Evolutionary conservation across 805 yeast genomes (phyloP).

Genomic region (Ogataea wickerhamii): DNA sequence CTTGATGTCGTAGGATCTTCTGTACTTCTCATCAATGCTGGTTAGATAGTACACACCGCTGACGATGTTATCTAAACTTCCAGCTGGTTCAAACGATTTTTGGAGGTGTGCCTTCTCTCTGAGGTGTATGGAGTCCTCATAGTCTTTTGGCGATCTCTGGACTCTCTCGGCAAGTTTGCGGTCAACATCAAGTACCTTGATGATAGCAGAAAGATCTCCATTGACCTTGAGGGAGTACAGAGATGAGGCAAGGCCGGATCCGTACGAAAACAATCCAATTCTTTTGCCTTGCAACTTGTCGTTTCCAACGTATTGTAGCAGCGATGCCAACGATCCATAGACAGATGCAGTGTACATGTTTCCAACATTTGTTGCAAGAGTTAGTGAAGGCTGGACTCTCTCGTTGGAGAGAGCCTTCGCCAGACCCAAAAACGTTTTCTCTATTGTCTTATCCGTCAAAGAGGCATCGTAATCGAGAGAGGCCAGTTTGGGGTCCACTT

Average conservation of each 20-base stretch:
- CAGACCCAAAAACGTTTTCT: conserved; percentile 76
- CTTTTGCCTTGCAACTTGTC: conserved; percentile 78
- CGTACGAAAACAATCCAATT: conserved; percentile 92
- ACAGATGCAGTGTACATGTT: conserved; percentile 96
- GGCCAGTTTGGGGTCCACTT: conserved; percentile 51
- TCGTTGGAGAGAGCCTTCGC: conserved; percentile 65
- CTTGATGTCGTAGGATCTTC: conserved; percentile 75
- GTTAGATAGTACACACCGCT: conserved; percentile 81
- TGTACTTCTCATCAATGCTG: conserved; percentile 81
- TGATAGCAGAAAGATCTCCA: conserved; percentile 74
- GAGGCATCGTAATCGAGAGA: conserved; percentile 69
- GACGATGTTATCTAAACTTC: conserved; percentile 67
- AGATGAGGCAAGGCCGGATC: conserved; percentile 95
- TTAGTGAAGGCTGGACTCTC: conserved; percentile 76
- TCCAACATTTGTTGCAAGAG: conserved; percentile 94
- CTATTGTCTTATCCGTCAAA: conserved; percentile 73
- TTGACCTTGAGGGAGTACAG: conserved; percentile 74
- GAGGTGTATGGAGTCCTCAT: conserved; percentile 72
- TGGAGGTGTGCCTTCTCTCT: conserved; percentile 89
- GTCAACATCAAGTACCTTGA: conserved; percentile 62
- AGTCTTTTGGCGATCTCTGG: conserved; percentile 69
- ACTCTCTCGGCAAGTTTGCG: conserved; percentile 63
- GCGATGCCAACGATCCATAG: conserved; percentile 81
- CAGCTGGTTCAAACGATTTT: conserved; percentile 75
- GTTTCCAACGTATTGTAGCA: conserved; percentile 69